phyloP scores from a whole-genome alignment of 2,329 filamentous ascomycete species.

The Aspergillus japonicus region DNA sequence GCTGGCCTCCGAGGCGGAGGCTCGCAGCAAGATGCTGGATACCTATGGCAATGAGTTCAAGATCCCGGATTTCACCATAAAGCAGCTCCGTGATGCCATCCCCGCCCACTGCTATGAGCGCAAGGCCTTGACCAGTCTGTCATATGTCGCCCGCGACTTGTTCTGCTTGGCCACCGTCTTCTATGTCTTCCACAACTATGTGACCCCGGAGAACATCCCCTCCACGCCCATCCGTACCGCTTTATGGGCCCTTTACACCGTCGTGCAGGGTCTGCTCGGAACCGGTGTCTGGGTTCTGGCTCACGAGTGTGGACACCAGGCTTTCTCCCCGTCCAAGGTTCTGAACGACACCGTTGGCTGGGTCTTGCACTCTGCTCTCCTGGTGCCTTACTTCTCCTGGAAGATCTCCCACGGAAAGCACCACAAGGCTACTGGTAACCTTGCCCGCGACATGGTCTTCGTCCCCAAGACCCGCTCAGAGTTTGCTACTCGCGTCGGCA shows the following conservation, averaged over 20 bases:
- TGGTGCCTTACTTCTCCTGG: constrained; percentile 99
- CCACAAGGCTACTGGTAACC: constrained; percentile 97
- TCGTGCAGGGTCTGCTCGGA: constrained; percentile 87
- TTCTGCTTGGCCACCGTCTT: constrained; percentile 72
- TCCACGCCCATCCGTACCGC: constrained; percentile 64
- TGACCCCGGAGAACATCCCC: constrained; percentile 80
- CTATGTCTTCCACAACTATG: constrained; percentile 82
- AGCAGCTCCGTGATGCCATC: constrained; percentile 94
- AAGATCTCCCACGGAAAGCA: constrained; percentile 99
- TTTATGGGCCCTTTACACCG: constrained; percentile 67
- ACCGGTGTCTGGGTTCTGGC: constrained; percentile 96
- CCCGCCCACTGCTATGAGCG: constrained; percentile 96
- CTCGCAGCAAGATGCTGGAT: constrained; percentile 68
- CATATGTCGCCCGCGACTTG: constrained; percentile 82
- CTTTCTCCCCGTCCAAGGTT: constrained; percentile 88
- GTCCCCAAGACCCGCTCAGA: constrained; percentile 86
- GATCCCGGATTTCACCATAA: constrained; percentile 94
- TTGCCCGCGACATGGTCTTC: constrained; percentile 99
- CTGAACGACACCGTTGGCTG: constrained; percentile 92
- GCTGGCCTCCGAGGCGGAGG: constrained; percentile 67
- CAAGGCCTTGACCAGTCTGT: constrained; percentile 70
- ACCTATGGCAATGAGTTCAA: constrained; percentile 94
- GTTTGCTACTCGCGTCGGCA: constrained; percentile 73
- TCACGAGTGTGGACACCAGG: constrained; percentile 96
- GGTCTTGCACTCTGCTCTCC: constrained; percentile 80